Conservation (phyloP, 2,329 filamentous ascomycete species). For the Rutstroemia sydowiana region DNA sequence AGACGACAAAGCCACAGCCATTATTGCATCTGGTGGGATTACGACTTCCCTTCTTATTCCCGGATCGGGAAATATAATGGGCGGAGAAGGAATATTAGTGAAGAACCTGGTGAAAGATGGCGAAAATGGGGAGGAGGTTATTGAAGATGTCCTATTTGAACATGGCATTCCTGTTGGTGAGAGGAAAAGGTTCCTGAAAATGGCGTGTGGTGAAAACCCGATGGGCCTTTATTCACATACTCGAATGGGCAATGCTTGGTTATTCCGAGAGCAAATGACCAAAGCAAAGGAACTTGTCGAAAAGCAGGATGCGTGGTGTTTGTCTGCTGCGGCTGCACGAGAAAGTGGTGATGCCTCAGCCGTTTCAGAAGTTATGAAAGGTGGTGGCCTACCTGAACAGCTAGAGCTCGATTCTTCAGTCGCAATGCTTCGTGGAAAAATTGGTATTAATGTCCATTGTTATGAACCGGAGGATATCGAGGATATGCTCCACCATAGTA, state of each 20-base stretch:
- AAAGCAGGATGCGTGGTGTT: conserved; percentile 33
- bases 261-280: conserved; percentile 35
- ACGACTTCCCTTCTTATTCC: conserved; percentile 40
- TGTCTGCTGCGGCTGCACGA: conserved; percentile 20
- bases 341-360: conserved; percentile 17
- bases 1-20: conserved; percentile 32
- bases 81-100: conserved; percentile 37
- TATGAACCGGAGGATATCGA: conserved; percentile 39
- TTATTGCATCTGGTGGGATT: conserved; percentile 38
- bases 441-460: conserved; percentile 39
- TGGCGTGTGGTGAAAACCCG: conserved; percentile 42
- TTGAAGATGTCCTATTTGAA: conserved; percentile 38
- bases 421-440: conserved; percentile 35
- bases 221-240: conserved; percentile 32
- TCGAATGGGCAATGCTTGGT: conserved; percentile 35
- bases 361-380: conserved; percentile 18
- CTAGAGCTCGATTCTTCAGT: conserved; percentile 36
- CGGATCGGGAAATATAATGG: conserved; percentile 38
- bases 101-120: conserved; percentile 35
- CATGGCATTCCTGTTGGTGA: conserved; percentile 30
- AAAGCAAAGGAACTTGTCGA: conserved; percentile 31
- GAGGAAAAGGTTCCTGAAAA: conserved; percentile 36
- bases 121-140: conserved; percentile 31
- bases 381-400: conserved; percentile 28
- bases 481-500: conserved; percentile 36